A percentile compares a stretch with the other conserved stretches of the same genome.
Conservation (phyloP, 2,329 filamentous ascomycete species). For the Grosmannia huntii region DNA sequence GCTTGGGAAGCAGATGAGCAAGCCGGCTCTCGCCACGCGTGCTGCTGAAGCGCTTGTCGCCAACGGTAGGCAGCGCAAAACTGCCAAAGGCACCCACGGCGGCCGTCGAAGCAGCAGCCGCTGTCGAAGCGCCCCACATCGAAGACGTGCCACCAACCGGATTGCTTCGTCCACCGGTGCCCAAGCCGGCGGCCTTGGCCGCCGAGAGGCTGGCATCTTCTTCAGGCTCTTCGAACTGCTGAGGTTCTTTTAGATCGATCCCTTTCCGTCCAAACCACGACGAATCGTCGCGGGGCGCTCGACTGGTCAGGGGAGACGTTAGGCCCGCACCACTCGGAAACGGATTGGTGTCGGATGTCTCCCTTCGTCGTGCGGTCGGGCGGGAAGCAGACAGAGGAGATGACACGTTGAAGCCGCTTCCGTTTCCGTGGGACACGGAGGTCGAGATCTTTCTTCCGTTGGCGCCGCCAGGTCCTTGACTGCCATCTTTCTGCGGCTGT, state of each 20-base stretch:
- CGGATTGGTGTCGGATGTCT: slow-evolving; percentile 61
- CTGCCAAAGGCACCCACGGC: slow-evolving; percentile 81
- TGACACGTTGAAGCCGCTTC: slow-evolving; percentile 52
- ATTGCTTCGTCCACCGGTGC: slow-evolving; percentile 39
- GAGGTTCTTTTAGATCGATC: slow-evolving; percentile 38
- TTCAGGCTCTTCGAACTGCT: slow-evolving; percentile 37
- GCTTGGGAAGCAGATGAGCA: slow-evolving; percentile 59
- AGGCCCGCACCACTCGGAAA: slow-evolving; percentile 34
- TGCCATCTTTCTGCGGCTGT: slow-evolving; percentile 59
- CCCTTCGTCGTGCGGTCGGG: slow-evolving; percentile 67
- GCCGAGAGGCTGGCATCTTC: slow-evolving; percentile 26
- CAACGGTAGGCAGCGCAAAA: slow-evolving; percentile 57
- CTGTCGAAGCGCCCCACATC: slow-evolving; percentile 30
- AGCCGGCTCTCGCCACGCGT: slow-evolving; percentile 68
- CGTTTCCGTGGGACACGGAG: slow-evolving; percentile 65
- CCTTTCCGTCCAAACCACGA: slow-evolving; percentile 45
- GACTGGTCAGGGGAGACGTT: slow-evolving; percentile 47
- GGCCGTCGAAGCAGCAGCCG: slow-evolving; percentile 47
- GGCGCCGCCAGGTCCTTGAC: slow-evolving; percentile 36
- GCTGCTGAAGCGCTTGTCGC: slow-evolving; percentile 64
- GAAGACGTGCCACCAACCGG: slow-evolving; percentile 27
- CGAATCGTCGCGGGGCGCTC: slow-evolving; percentile 49
- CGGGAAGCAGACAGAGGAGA: slow-evolving; percentile 61
- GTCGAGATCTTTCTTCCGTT: slow-evolving; percentile 72
- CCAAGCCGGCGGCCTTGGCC: slow-evolving; percentile 25